Evolutionary conservation across 345 rosid species (phyloP), one percentile per base, ranked within the genome.

Genomic region (Abelmoschus esculentus): DNA sequence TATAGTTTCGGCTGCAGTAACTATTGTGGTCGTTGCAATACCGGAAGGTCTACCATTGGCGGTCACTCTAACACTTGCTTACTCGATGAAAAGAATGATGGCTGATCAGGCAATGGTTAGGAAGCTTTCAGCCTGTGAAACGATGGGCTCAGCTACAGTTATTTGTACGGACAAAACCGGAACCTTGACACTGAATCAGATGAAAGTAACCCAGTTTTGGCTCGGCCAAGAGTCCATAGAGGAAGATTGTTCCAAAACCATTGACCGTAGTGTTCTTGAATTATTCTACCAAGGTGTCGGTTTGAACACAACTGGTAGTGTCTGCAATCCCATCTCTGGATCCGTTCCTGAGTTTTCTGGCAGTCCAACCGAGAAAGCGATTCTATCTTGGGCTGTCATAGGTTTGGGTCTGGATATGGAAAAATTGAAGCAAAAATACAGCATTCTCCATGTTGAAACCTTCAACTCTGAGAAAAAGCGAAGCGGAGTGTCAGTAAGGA

Each of bases 161-260:
- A 81, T 89, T 10, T 87, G 90, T 73, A 89, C 90, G 2, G 88
- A 89, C 69, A 89, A 85, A 82, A 89, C 91, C 53, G 91, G 95
- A 58, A 87, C 91, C 34, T 75, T 89, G 67, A 89, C 91, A 56
- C 74, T 85, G 69, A 86, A 87, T 73, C 82, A 83, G 81, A 87
- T 87, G 90, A 81, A 77, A 72, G 87, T 87, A 14, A 85, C 82
- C 65, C 74, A 87, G 76, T 79, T 85, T 76, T 89, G 88, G 83
- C 73, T 85, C 18, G 91, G 90, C 61, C 75, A 77, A 71, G 83
- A 85, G 61, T 72, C 81, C 22, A 74, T 84, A 50, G 75, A 71
- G 22, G 78, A 82, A 61, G 80, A 78, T 70, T 72, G 65, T 42
- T 73, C 65, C 68, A 74, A 77, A 31, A 55, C 32, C 73, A 72